Evolutionary conservation across 129 eudicot species (phyloP).

Genomic region (sunflower (Helianthus annuus)): DNA sequence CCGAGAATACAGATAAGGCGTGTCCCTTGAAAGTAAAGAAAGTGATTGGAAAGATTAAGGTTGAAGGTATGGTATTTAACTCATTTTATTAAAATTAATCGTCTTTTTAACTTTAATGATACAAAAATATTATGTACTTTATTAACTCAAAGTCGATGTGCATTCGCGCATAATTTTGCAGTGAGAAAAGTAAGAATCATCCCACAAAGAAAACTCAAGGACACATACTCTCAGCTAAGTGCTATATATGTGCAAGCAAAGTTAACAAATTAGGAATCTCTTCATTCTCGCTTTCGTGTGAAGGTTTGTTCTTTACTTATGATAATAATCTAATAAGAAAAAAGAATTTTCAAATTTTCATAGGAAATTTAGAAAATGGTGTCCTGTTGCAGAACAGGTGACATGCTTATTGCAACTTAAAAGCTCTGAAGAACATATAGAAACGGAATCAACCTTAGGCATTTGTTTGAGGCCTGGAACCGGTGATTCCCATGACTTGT

Average conservation of each 20-base stretch:
- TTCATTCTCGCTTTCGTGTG: slow-evolving; percentile 55
- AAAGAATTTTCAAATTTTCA: neutral
- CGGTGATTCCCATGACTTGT: slow-evolving; percentile 87
- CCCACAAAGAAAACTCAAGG: slow-evolving; percentile 80
- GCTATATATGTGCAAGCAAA: slow-evolving; percentile 76
- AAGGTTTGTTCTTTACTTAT: slow-evolving; percentile 56
- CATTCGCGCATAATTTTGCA: slow-evolving; percentile 34
- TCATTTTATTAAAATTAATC: neutral
- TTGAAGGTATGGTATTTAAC: slow-evolving; percentile 62
- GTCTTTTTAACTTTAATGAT: neutral
- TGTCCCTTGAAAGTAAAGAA: slow-evolving; percentile 59
- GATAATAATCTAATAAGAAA: neutral
- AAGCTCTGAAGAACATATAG: slow-evolving; percentile 64
- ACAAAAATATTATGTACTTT: neutral
- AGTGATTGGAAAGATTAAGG: slow-evolving; percentile 77
- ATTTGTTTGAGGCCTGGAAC: slow-evolving; percentile 77
- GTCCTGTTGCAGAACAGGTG: slow-evolving; percentile 52
- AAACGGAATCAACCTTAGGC: slow-evolving; percentile 49
- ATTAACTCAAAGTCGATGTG: neutral
- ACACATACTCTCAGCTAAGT: slow-evolving; percentile 69
- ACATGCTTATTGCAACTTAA: slow-evolving; percentile 62
- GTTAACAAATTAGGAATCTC: slow-evolving; percentile 58
- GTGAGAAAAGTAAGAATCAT: slow-evolving; percentile 83
- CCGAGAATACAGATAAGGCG: slow-evolving; percentile 55
- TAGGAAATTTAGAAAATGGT: slow-evolving; percentile 12